Base-by-base conservation (phyloP, 345 rosid species). In the Nasturtium officinale region DNA sequence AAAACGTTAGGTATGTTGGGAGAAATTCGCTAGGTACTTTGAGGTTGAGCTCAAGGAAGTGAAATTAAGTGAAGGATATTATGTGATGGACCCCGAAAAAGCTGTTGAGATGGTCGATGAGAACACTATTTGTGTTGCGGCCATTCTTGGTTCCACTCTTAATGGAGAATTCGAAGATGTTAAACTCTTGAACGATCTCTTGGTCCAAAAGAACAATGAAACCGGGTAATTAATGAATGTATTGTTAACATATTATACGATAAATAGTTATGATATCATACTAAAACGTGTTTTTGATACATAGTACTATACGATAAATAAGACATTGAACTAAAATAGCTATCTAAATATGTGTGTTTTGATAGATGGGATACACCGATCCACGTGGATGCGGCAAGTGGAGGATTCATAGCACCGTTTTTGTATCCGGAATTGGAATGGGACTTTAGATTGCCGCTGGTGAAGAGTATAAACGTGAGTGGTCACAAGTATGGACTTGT, bases 31-130 rank as follows among this genome's bases (percentile, higher is more conserved):
- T 0, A 84, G 87, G 81, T 86, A 86, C 61, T 86, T 86, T 65
- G 90, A 86, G 66, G 90, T 86, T n/a, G 90, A 86, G 40, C 78
- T 86, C 2, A 86, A 86, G 71, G 87, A 86, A 65, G 90, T 86
- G 68, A 86, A 82, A 74, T 45, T 86, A 5, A 75, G 77, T 28
- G 90, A 86, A 72, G 87, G 85, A 4, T 86, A 82, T 59, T 86
- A 86, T 71, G 90, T 86, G 12, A 84, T 86, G 90, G 85, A 86
- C 72, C 90, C 87, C 2, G 79, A 10, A 30, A 70, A 82, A 63
- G 87, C 86, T 35, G 87, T 77, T 57, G 86, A 86, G 42, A 80
- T 84, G 90, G 90, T 86, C 6, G 90, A 86, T 53, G 90, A 86
- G 75, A 86, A 86, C 81, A 86, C 90, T 1, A 86, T 86, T 15